Evolutionary conservation across 768 basidiomycete genomes (phyloP).

Genomic region (Panaeolus papilionaceus): DNA sequence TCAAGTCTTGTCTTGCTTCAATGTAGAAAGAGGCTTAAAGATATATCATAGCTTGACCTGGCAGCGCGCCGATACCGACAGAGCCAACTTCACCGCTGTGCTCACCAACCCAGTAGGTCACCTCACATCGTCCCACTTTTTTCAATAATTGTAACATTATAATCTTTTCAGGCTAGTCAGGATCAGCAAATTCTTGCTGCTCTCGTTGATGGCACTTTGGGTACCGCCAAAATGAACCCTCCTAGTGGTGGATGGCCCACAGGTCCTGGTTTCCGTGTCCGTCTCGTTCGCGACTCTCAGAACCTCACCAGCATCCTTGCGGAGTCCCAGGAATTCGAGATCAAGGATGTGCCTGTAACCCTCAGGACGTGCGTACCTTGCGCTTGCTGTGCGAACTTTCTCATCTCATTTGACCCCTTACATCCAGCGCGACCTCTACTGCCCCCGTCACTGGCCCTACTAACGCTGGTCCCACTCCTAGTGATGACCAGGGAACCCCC

Average conservation of each 20-base stretch:
- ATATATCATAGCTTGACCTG: constrained; percentile 55
- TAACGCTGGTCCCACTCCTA: constrained; percentile 22
- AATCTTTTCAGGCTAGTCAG: constrained; percentile 26
- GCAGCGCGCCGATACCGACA: constrained; percentile 71
- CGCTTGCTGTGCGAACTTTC: constrained; percentile 1
- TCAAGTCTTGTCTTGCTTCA: background rate
- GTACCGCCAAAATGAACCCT: constrained; percentile 49
- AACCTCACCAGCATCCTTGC: constrained; percentile 64
- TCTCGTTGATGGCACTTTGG: constrained; percentile 55
- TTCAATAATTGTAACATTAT: constrained; percentile 5
- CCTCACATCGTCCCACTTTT: background rate
- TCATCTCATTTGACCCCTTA: constrained; percentile 12
- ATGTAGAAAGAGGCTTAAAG: constrained; percentile 5
- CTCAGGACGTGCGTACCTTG: constrained; percentile 30
- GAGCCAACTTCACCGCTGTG: constrained; percentile 69
- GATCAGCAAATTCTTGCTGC: constrained; percentile 61
- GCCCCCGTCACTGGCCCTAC: constrained; percentile 22
- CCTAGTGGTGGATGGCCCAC: constrained; percentile 70
- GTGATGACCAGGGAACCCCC: constrained; percentile 24
- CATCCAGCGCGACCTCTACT: constrained; percentile 15
- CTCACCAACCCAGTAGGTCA: constrained; percentile 65
- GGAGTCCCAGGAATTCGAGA: constrained; percentile 70
- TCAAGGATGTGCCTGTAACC: constrained; percentile 31
- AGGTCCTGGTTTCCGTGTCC: constrained; percentile 70
- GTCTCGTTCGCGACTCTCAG: constrained; percentile 61